These are phyloP conservation scores for Dimocarpus longan DNA, from an alignment of 345 rosid species.

Conservation along the genomic window DNA sequence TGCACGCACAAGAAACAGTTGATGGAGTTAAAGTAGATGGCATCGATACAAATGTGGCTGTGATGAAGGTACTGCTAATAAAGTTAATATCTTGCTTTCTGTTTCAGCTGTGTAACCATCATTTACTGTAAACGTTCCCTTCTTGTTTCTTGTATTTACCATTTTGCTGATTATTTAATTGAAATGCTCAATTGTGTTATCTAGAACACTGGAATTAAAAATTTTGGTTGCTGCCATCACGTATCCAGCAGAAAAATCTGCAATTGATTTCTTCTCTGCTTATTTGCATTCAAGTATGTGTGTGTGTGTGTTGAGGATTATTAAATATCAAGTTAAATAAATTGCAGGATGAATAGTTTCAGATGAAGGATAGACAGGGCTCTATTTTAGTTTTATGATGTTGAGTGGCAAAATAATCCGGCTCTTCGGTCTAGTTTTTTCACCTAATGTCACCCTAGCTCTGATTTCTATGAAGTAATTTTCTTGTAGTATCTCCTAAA, in stretches of 20 bases:
- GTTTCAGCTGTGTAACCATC: slow-evolving; percentile 4
- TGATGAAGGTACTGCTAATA: slow-evolving; percentile 78
- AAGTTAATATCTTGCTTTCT: slow-evolving; percentile 8
- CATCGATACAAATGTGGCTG: slow-evolving; percentile 91
- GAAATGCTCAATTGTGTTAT: not conserved
- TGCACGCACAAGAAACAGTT: slow-evolving; percentile 78
- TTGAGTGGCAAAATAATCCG: not conserved
- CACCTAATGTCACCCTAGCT: not conserved
- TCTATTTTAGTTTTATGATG: not conserved
- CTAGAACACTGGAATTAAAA: not conserved
- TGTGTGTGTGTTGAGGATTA: not conserved
- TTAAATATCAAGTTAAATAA: not conserved
- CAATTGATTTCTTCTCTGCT: not conserved
- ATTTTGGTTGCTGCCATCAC: not conserved
- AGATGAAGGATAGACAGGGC: not conserved
- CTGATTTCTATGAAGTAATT: not conserved
- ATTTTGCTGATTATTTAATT: not conserved
- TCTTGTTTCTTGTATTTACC: not conserved
- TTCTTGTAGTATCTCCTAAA: not conserved
- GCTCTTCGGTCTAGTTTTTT: not conserved
- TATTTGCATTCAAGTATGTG: not conserved
- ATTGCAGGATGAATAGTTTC: not conserved
- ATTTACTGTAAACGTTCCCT: not conserved
- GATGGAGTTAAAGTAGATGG: slow-evolving; percentile 94
- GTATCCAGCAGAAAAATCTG: not conserved